Evolutionary conservation across 2,329 filamentous ascomycete species (phyloP).

Genomic region (Beauveria scarabaeidicola): DNA sequence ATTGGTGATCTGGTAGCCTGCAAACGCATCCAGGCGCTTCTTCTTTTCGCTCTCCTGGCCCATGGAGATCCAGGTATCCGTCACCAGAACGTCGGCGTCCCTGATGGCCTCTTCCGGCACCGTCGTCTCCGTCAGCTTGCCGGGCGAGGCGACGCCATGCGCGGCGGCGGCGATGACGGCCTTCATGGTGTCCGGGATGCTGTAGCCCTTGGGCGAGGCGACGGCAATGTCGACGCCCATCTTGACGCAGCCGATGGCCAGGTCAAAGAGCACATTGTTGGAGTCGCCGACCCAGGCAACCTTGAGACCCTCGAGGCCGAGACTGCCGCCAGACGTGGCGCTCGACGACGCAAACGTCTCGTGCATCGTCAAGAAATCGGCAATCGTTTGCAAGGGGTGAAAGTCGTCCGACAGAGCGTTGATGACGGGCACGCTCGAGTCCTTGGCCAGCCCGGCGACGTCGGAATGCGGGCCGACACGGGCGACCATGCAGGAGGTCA

Average conservation of each 20-base stretch:
- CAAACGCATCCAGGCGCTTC: constrained; percentile 71
- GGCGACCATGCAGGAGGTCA: constrained; percentile 77
- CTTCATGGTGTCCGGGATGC: constrained; percentile 68
- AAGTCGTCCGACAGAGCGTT: constrained; percentile 84
- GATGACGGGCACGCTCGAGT: constrained; percentile 73
- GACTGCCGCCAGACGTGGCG: constrained; percentile 26
- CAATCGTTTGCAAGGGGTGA: constrained; percentile 89
- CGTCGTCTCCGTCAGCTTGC: constrained; percentile 65
- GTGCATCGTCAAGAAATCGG: constrained; percentile 85
- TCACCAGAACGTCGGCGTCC: constrained; percentile 81
- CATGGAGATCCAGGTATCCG: constrained; percentile 98
- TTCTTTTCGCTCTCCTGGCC: constrained; percentile 82
- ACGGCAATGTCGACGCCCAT: constrained; percentile 80
- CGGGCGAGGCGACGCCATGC: constrained; percentile 46
- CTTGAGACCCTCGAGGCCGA: constrained; percentile 76
- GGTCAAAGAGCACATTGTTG: constrained; percentile 93
- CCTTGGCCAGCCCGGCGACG: constrained; percentile 58
- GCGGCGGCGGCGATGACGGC: constrained; percentile 60
- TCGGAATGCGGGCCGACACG: constrained; percentile 72
- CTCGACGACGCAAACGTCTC: constrained; percentile 59
- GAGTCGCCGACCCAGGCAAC: constrained; percentile 94
- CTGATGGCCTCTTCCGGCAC: constrained; percentile 79
- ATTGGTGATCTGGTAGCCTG: constrained; percentile 83
- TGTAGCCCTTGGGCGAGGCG: constrained; percentile 77
- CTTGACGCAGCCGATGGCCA: constrained; percentile 81